A percentile compares a stretch with the other conserved stretches of the same genome.
phyloP scores from a whole-genome alignment of 2,329 filamentous ascomycete genomes.

The Bretziella fagacearum region DNA sequence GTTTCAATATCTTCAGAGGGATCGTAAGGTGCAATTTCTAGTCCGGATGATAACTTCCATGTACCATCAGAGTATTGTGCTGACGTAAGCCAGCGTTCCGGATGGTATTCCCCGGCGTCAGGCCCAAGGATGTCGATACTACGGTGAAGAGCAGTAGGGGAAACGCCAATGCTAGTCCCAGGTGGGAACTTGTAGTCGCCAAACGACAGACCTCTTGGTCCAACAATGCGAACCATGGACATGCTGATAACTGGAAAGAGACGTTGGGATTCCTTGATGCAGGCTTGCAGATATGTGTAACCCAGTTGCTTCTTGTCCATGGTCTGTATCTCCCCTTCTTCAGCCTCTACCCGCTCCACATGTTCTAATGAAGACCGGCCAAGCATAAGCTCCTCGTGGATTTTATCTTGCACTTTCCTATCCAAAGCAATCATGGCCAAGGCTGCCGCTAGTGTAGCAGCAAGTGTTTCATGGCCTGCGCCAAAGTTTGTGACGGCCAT shows the following conservation, averaged over 20 bases:
- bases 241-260: constrained; percentile 35
- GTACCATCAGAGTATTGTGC: neutral
- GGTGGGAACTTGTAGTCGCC: constrained; percentile 27
- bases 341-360: neutral
- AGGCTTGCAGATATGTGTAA: constrained; percentile 25
- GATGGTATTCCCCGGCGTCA: constrained; percentile 28
- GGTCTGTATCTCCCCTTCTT: too few species aligned
- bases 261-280: constrained; percentile 34
- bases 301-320: constrained; percentile 11
- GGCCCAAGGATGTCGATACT: constrained; percentile 32
- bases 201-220: constrained; percentile 22
- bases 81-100: constrained; percentile 28
- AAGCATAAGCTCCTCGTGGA: constrained; percentile 19
- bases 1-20: constrained; percentile 16
- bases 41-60: neutral
- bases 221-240: constrained; percentile 31
- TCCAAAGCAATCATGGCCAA: constrained; percentile 31
- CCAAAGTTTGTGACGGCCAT: constrained; percentile 39
- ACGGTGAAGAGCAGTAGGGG: constrained; percentile 32
- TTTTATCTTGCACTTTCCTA: constrained; percentile 19
- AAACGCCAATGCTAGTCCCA: constrained; percentile 34
- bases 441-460: constrained; percentile 33
- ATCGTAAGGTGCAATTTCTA: constrained; percentile 2
- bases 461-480: constrained; percentile 38
- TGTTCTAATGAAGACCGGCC: neutral